These are phyloP conservation scores for Globisporangium cystogenes DNA, from an alignment of 352 stramenopile species.

Conservation along the genomic window DNA sequence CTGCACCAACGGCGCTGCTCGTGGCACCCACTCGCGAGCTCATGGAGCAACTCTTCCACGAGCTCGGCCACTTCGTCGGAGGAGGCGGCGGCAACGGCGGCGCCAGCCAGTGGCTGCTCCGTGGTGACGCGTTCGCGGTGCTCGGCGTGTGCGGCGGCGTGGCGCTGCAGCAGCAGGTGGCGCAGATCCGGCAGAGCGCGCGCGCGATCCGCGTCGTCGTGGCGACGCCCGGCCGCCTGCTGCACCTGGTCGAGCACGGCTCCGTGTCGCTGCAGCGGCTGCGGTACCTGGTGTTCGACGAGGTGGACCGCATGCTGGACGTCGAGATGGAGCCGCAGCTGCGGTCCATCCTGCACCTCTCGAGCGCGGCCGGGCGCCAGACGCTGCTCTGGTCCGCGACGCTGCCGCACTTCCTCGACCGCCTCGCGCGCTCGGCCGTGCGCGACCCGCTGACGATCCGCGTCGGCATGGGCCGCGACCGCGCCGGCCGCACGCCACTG, in stretches of 20 bases:
- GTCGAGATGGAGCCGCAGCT: conserved; percentile 90
- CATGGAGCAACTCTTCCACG: conserved; percentile 91
- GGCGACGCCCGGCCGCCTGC: conserved; percentile 49
- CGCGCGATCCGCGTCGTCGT: conserved; percentile 23
- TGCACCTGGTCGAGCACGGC: conserved; percentile 32
- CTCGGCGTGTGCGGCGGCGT: conserved; percentile 48
- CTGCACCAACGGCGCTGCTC: conserved; percentile 66
- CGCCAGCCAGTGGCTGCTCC: conserved; percentile 37
- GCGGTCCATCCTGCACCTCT: conserved; percentile 87
- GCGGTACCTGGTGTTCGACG: conserved; percentile 89
- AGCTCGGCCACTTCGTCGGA: conserved; percentile 31
- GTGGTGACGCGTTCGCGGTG: conserved; percentile 11
- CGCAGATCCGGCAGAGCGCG: conserved; percentile 24
- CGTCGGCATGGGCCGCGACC: conserved; percentile 61
- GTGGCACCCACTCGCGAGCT: conserved; percentile 96
- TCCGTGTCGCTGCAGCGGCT: conserved; percentile 24
- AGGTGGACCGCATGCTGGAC: conserved; percentile 97
- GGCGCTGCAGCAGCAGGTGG: conserved; percentile 25
- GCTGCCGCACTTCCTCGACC: conserved; percentile 82
- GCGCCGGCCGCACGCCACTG: conserved; percentile 35
- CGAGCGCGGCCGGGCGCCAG: conserved; percentile 60
- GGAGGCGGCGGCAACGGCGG: too few species aligned
- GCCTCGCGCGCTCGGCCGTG: conserved; percentile 92
- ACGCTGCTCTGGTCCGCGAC: conserved; percentile 95
- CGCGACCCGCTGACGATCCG: conserved; percentile 89